Conservation (phyloP, 768 basidiomycete species). For the Boletus pseudo-olivaceus region DNA sequence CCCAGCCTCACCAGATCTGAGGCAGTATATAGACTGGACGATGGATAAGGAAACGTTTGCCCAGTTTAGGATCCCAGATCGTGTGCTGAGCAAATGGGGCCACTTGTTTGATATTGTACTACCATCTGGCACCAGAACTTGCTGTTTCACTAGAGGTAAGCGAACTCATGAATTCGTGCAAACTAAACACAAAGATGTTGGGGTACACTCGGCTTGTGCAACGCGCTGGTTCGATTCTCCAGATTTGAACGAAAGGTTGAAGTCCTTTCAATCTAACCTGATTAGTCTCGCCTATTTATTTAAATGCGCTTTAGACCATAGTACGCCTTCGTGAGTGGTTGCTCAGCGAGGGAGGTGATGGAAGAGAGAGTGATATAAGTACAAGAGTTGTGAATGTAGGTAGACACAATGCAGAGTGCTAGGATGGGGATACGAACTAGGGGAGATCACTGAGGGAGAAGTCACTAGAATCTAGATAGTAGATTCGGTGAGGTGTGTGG, state of each 20-base stretch:
- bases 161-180: neutral
- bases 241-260: conserved; percentile 60
- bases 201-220: conserved; percentile 78
- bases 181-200: conserved; percentile 22
- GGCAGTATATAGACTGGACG: conserved; percentile 9
- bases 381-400: no score
- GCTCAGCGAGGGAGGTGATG: no score
- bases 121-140: conserved; percentile 58
- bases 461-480: no score
- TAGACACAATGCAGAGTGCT: no score
- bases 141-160: conserved; percentile 79
- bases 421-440: no score
- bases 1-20: conserved; percentile 2
- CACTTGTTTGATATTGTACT: conserved; percentile 75
- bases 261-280: conserved; percentile 5
- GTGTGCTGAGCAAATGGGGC: conserved; percentile 70
- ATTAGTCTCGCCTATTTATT: neutral
- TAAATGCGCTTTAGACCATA: conserved; percentile 54
- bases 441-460: no score
- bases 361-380: no score
- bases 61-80: conserved; percentile 49
- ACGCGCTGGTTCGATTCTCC: conserved; percentile 73
- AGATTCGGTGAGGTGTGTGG: no score
- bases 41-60: conserved; percentile 15
- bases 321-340: no score